Evolutionary conservation across 1,284 basidiomycete species (phyloP), one percentile per base, ranked within the genome.

Genomic region (Sphaerobolus stellatus): DNA sequence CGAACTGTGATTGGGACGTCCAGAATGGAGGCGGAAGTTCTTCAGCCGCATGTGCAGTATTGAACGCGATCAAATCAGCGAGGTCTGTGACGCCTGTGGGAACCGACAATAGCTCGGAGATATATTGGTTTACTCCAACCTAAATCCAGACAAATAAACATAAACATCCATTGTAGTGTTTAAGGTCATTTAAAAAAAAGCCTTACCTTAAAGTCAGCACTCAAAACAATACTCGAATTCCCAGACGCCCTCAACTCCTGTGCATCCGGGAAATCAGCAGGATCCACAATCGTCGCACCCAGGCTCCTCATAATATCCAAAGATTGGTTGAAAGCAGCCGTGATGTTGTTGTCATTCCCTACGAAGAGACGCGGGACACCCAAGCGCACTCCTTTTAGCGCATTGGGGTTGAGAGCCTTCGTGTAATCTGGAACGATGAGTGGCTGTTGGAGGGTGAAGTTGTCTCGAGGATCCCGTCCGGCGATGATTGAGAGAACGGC

Each of bases 401-500:
- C 74, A 41, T 68, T 54, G 18, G 53, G 48, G 47, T 73, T 62
- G 24, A 78, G 64, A 1, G 74, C 73, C 41, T 62, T 60, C 2
- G 65, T 67, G 57, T 73, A 78, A 45, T 65, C 60, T 5, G 58
- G 61, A 11, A 58, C 47, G 27, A 18, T 36, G 16, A 24, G 13
- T 24, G 49, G 54, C 53, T 78, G 76, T 3, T 64, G 65, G 24
- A 73, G 65, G 5, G 79, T 79, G 45, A 68, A 74, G 52, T 74
- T 73, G 59, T 81, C 80, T 4, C 67, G 62, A 5, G 68, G 68
- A 56, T 81, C 80, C 27, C 65, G 69, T 1, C 79, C 79, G 8
- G 74, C 72, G 49, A 81, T 78, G 7, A 69, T 64, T 9, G 68
- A 63, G 8, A 81, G 71, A 9, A 80, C 64, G 16, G 69, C 59